Evolutionary conservation across 768 basidiomycete genomes (phyloP), one percentile per base, ranked within the genome.

Genomic region (Clavaria fumosa): DNA sequence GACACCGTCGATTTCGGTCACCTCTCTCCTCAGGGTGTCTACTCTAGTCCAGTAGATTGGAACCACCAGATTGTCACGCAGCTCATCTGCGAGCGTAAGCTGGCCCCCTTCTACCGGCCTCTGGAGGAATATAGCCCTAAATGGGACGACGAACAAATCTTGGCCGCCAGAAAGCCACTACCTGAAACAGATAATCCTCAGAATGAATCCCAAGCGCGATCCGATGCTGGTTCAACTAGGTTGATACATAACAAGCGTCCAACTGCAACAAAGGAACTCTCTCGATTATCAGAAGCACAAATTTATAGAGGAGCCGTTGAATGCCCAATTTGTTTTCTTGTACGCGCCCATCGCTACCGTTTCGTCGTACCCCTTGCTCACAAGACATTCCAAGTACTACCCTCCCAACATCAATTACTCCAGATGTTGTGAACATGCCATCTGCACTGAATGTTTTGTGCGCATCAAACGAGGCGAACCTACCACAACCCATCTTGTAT

Each of bases 401-500:
- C 95, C 95, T 17, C 70, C 82, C 32, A 93, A 96, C 58, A 95
- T 96, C 59, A 96, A 97, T 53, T 80, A 78, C 49, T 96, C 95
- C 26, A 73, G 95, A 52, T 99, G 95, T 55, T 99, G 95, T 55
- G 91, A 93, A 65, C 95, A 99, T 48, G 80, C 85, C 15, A 93
- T 99, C 44, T 99, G 95, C 55, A 96, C 95, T 24, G 95, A 99
- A 59, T 99, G 95, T 54, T 97, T 99, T 52, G 89, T 96, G 15
- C 93, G 96, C 61, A 97, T 99, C 61, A 97, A 96, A 64, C 81
- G 95, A 38, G 75, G 72, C 23, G 95, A 99, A 45, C 89, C 95
- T 4, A 93, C 89, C 0, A 68, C 88, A 5, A 96, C 90, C 0
- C 91, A 97, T 58, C 67, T 96, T 42, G 88, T 90, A 37, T 93